A percentile compares a stretch with the other conserved stretches of the same genome.
Conservation (phyloP, 2,329 filamentous ascomycete species). For the Nemania sp. region DNA sequence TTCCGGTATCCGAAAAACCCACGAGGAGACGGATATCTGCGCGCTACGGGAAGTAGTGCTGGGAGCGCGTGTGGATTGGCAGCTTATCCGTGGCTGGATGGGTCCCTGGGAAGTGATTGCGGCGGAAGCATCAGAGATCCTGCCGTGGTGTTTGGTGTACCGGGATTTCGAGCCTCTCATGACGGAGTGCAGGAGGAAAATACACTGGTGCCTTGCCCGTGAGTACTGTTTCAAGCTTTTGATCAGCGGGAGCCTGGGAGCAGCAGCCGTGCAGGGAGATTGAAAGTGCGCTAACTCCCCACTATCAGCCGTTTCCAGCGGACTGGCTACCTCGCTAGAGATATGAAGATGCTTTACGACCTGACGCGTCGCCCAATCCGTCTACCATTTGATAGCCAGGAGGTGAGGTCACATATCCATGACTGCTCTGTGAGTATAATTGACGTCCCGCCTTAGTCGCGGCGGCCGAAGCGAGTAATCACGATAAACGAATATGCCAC, state of each 20-base stretch:
- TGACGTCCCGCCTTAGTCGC: too few relatives aligned
- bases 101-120: slow-evolving; percentile 14
- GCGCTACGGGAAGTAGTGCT: slow-evolving; percentile 17
- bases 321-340: too few relatives aligned
- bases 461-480: too few relatives aligned
- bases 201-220: slow-evolving; percentile 11
- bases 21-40: slow-evolving; percentile 26
- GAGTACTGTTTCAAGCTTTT: background rate
- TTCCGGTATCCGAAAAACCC: slow-evolving; percentile 17
- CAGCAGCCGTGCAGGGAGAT: too few relatives aligned
- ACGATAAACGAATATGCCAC: too few relatives aligned
- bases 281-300: too few relatives aligned
- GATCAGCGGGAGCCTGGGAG: background rate
- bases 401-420: too few relatives aligned
- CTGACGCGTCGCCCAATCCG: too few relatives aligned
- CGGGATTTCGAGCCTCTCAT: slow-evolving; percentile 20
- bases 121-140: slow-evolving; percentile 27
- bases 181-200: slow-evolving; percentile 7
- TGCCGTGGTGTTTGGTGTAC: slow-evolving; percentile 14
- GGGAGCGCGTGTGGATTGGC: slow-evolving; percentile 15
- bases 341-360: too few relatives aligned
- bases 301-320: too few relatives aligned
- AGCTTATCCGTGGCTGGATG: slow-evolving; percentile 26
- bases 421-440: too few relatives aligned
- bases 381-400: too few relatives aligned